Conservation (phyloP, 2,329 filamentous ascomycete species). For the Cordyceps farinosa region DNA sequence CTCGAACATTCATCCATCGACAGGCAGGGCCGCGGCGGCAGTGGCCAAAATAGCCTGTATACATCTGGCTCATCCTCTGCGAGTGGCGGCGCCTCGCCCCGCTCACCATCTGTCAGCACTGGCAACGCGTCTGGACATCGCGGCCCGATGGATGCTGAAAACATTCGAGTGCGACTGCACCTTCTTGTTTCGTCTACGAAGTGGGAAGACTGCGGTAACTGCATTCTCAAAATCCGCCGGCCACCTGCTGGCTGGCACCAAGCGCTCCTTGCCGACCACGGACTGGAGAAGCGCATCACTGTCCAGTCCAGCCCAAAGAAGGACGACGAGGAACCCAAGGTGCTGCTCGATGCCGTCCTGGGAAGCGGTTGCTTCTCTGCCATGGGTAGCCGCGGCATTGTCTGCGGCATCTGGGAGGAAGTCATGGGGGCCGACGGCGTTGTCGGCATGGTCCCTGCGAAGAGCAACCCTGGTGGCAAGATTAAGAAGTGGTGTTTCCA, state of each 20-base stretch:
- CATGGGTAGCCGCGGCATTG: conserved; percentile 80
- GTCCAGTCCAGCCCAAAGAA: conserved; percentile 68
- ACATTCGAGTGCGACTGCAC: conserved; percentile 84
- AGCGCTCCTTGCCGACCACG: conserved; percentile 57
- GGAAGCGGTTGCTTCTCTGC: conserved; percentile 81
- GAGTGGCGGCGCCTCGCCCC: conserved; percentile 45
- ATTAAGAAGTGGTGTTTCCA: conserved; percentile 65
- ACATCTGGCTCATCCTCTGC: conserved; percentile 53
- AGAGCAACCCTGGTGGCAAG: conserved; percentile 49
- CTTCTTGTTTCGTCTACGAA: conserved; percentile 70
- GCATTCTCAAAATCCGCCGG: conserved; percentile 74
- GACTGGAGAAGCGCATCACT: conserved; percentile 79
- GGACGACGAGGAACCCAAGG: conserved; percentile 51
- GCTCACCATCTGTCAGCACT: conserved; percentile 57
- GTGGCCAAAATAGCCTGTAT: conserved; percentile 58
- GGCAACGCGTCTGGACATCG: conserved; percentile 50
- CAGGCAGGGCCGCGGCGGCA: conserved; percentile 47
- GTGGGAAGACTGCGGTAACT: conserved; percentile 90
- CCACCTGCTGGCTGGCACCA: conserved; percentile 62
- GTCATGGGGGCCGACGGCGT: conserved; percentile 60
- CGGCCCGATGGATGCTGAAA: conserved; percentile 60
- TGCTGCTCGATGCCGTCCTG: conserved; percentile 78
- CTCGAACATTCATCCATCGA: conserved; percentile 75
- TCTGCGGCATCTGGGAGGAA: conserved; percentile 84
- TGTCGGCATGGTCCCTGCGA: conserved; percentile 49